These are phyloP conservation scores for Marchantia paleacea DNA, from an alignment of 225 moss, liverwort and hornwort species.

Conservation along the genomic window DNA sequence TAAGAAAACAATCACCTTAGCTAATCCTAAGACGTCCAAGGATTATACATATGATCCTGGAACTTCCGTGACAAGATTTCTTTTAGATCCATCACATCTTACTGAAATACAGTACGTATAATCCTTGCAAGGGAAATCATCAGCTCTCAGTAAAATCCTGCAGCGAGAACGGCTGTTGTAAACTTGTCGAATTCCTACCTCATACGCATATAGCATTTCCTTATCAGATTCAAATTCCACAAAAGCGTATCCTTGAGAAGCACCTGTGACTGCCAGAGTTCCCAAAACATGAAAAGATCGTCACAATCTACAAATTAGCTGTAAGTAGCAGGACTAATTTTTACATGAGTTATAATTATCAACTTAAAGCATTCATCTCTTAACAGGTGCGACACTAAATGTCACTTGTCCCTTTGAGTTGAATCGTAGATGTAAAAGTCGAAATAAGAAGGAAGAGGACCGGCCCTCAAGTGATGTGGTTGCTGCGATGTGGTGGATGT, in stretches of 20 bases:
- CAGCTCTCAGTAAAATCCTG: not conserved
- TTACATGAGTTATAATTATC: not conserved
- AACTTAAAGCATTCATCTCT: no score
- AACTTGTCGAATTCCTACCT: constrained; percentile 39
- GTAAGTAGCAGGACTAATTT: not conserved
- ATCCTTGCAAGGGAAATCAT: not conserved
- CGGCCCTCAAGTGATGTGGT: no score
- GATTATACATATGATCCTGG: no score
- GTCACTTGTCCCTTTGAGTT: not conserved
- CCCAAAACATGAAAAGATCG: not conserved
- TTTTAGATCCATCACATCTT: no score
- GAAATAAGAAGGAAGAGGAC: not conserved
- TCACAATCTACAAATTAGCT: not conserved
- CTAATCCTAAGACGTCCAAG: not conserved
- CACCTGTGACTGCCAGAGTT: constrained; percentile 72
- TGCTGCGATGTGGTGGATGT: not conserved
- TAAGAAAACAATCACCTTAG: not conserved
- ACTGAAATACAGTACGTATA: not conserved
- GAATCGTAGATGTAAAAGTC: not conserved
- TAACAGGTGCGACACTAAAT: no score
- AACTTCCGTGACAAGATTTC: no score
- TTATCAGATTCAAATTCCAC: constrained; percentile 81
- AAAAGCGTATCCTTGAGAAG: constrained; percentile 93
- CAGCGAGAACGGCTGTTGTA: not conserved
- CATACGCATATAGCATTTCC: constrained; percentile 80